Evolutionary conservation across 2,329 filamentous ascomycete species (phyloP), one percentile per base, ranked within the genome.

Genomic region (Trichophaea hybrida): DNA sequence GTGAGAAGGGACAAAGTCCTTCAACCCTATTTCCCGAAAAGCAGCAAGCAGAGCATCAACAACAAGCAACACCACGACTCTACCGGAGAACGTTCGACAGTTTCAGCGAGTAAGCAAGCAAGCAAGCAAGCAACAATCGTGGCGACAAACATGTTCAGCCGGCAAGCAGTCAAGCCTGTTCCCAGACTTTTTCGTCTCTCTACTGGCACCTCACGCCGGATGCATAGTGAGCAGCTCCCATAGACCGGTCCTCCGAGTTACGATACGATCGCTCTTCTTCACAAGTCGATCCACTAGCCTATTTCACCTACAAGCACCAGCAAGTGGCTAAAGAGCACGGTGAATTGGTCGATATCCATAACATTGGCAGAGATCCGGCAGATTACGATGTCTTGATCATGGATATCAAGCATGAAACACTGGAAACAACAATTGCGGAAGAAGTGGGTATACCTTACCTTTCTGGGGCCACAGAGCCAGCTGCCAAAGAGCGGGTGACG

Each of bases 271-370:
- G n/a, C 53, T 60, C 40, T 51, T 44, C 53, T 24, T 57, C 51
- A 5, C 12, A 57, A 1, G 52, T 60, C 50, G 57, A 60, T 50
- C 58, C 58, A n/a, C 54, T 46, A 37, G 31, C 43, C 33, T 55
- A 40, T 46, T 40, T 59, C 33, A 43, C n/a, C 59, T 12, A 33
- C 17, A 55, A 59, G 40, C 56, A 6, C 32, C 38, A 55, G 44
- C 32, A 50, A 55, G 56, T 59, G 48, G 56, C 59, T 40, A 55
- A 43, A 8, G 40, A 58, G 8, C 7, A 5, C 44, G 49, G 40
- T 24, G 56, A 55, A 61, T 58, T 24, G n/a, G 35, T 59, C 17
- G 57, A 62, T n/a, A 55, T 61, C 32, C 55, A 61, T 54, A 54
- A 58, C 38, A 34, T 60, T 59, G 38, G 55, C 38, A 35, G 33